Conservation (phyloP, 1,284 basidiomycete species). For the Pseudozyma sp. region DNA sequence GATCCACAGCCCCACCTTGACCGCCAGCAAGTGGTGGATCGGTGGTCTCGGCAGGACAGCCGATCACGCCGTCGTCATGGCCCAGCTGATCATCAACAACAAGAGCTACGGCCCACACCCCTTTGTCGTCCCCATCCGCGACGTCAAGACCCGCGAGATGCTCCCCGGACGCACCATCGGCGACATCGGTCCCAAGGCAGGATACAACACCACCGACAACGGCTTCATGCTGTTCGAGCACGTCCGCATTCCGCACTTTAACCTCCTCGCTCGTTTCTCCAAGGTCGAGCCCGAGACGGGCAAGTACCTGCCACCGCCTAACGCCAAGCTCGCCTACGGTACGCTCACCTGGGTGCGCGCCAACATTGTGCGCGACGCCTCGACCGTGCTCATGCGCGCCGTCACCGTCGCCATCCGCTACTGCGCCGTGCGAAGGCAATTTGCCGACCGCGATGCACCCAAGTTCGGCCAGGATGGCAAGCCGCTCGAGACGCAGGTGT, state of each 20-base stretch:
- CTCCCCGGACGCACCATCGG: conserved; percentile 68
- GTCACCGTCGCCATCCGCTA: conserved; percentile 69
- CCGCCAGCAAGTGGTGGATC: conserved; percentile 67
- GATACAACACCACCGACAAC: conserved; percentile 69
- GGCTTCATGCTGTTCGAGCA: conserved; percentile 64
- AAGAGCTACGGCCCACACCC: conserved; percentile 69
- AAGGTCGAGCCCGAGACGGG: conserved; percentile 65
- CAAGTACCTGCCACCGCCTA: conserved; percentile 55
- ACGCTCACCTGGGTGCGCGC: conserved; percentile 66
- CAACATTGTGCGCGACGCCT: conserved; percentile 67
- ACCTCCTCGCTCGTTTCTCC: conserved; percentile 68
- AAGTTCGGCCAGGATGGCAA: conserved; percentile 63
- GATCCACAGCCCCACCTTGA: conserved; percentile 55
- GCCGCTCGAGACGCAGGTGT: conserved; percentile 68
- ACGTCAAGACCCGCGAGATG: conserved; percentile 67
- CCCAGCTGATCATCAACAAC: conserved; percentile 68
- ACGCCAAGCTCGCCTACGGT: conserved; percentile 59
- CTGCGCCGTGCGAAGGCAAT: conserved; percentile 69
- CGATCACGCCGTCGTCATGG: conserved; percentile 70
- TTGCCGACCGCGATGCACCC: conserved; percentile 69
- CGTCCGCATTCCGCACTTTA: conserved; percentile 68
- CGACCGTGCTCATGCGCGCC: conserved; percentile 67
- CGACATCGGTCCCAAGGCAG: conserved; percentile 69
- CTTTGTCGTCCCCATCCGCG: conserved; percentile 69
- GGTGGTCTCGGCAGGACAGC: conserved; percentile 69